Base-by-base conservation (phyloP, 306 rosid genomes). In the Styphnolobium japonicum region DNA sequence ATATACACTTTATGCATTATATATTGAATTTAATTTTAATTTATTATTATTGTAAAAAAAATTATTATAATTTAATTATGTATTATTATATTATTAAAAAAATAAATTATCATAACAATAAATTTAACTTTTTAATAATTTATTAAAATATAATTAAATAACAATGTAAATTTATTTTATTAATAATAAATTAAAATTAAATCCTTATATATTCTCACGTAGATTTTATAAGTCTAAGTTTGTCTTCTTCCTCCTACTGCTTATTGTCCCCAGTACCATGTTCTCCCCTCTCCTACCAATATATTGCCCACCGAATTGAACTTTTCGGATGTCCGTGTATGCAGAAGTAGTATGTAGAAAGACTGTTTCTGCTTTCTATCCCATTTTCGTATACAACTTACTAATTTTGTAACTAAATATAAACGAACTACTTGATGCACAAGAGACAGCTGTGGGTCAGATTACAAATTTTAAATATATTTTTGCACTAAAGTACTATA, bases 241-340 rank as follows among this genome's bases (percentile, higher is more conserved):
- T 71, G 77, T 73, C 67, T 37, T 39, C 5, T 73, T 72, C 40
- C 7, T 57, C 68, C 56, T 67, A n/a, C 73, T 11, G 25, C 52
- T 33, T 52, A 73, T 63, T 56, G 77, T 78, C 65, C 53, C 68
- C 78, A 61, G 51, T 42, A 60, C 43, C 81, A 29, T 62, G 76
- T 67, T 72, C 37, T 75, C 10, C 51, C 52, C 31, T 81, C 53
- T 34, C 69, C 83, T 46, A 1, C 25, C 27, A 39, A 21, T 10
- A 14, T 49, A 23, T 39, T 67, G 81, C 73, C 84, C 63, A 31
- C 74, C 1, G 6, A 16, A 67, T 68, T 68, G 60, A 84, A 60
- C 87, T 75, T 84, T 79, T 51, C 62, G 42, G 33, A 31, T 23
- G 76, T 36, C 34, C 64, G 10, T 67, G 49, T 49, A 21, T 79